Percentiles rank a stretch among this genome's conserved stretches.
These are phyloP conservation scores for Epichloe gansuensis DNA, from an alignment of 2,329 filamentous ascomycete species.

Conservation along the genomic window DNA sequence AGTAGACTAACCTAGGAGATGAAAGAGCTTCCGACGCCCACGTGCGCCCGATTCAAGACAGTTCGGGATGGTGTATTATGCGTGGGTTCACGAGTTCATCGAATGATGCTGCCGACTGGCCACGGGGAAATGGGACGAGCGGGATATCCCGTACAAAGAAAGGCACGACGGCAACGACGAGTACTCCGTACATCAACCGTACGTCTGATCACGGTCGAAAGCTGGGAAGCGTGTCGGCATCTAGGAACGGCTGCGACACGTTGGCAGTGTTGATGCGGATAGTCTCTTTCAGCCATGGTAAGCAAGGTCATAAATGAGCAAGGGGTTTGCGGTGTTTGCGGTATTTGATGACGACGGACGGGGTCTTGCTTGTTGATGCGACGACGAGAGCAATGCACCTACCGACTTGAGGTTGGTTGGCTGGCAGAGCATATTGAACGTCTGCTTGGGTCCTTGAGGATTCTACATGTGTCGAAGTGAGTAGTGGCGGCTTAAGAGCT, in stretches of 20 bases:
- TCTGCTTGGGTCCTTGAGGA: conserved; percentile 15
- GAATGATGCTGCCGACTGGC: too few species aligned
- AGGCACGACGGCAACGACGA: too few species aligned
- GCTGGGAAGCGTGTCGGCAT: conserved; percentile 15
- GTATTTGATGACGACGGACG: neutral
- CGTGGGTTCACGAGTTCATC: too few species aligned
- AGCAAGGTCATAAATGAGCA: neutral
- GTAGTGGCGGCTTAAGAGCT: conserved; percentile 14
- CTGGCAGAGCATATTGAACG: conserved; percentile 18
- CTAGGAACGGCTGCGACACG: conserved; percentile 23
- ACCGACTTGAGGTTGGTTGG: conserved; percentile 15
- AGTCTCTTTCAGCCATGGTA: conserved; percentile 10
- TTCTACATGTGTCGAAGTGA: conserved; percentile 12
- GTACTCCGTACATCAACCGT: too few species aligned
- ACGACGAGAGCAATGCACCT: neutral
- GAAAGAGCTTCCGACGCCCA: too few species aligned
- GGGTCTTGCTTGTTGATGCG: too few species aligned
- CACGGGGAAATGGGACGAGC: too few species aligned
- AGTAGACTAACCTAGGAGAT: too few species aligned
- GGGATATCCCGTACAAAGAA: too few species aligned
- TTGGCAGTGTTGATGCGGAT: conserved; percentile 16
- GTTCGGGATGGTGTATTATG: too few species aligned
- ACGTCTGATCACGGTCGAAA: conserved; percentile 4
- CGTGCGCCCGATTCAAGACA: too few species aligned
- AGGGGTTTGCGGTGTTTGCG: neutral